Conservation (phyloP, 257 asterid species). For the Primulina tabacum region DNA sequence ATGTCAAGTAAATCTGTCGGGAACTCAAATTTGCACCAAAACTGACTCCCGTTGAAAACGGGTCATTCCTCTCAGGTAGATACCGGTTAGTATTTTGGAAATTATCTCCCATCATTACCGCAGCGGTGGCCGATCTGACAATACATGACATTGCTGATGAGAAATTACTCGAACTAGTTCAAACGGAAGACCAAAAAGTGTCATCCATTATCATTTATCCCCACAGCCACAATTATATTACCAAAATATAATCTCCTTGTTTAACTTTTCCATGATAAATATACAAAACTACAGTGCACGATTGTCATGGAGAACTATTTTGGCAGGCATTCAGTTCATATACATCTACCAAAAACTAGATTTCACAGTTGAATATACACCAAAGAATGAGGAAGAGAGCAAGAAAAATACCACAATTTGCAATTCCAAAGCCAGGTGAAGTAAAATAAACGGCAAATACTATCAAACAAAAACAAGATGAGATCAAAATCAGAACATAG, state of each 20-base stretch:
- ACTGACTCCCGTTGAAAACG: constrained; percentile 47
- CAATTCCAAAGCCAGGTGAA: not conserved
- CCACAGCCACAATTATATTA: not conserved
- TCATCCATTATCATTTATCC: not conserved
- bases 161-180: not conserved
- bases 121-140: constrained; percentile 32
- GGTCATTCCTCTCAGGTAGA: constrained; percentile 41
- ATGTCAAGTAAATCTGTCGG: constrained; percentile 79
- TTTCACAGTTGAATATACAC: not conserved
- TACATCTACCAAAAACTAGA: not conserved
- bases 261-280: not conserved
- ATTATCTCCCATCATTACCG: constrained; percentile 34
- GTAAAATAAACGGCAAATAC: not conserved
- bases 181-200: constrained; percentile 1
- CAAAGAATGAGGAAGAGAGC: not conserved
- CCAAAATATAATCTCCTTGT: not conserved
- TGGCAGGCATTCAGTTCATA: not conserved
- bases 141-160: not conserved
- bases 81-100: constrained; percentile 34
- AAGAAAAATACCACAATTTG: not conserved
- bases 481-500: constrained; percentile 9
- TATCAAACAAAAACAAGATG: not conserved
- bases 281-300: not conserved
- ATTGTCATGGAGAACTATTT: not conserved
- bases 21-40: constrained; percentile 52